Conservation (phyloP, 2,329 filamentous ascomycete genomes). For the Lojkania enalia region DNA sequence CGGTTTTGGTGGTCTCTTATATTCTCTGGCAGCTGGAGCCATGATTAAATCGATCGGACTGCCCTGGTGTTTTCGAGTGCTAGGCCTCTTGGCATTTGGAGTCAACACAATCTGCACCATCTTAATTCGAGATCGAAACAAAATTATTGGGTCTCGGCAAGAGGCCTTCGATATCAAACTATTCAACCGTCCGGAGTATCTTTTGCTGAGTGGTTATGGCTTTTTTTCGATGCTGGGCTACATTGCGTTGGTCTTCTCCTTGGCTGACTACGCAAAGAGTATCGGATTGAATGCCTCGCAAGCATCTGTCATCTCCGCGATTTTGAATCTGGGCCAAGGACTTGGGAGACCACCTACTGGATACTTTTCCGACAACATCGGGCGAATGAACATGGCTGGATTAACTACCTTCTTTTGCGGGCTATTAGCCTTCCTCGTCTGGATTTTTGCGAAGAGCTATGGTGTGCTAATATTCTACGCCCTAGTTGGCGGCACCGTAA, state of each 20-base stretch:
- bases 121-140: slow-evolving; percentile 72
- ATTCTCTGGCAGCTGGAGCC: slow-evolving; percentile 67
- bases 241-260: slow-evolving; percentile 73
- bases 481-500: slow-evolving; percentile 66
- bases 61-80: slow-evolving; percentile 67
- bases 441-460: slow-evolving; percentile 70
- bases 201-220: slow-evolving; percentile 68
- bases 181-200: slow-evolving; percentile 64
- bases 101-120: slow-evolving; percentile 67
- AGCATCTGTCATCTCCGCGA: slow-evolving; percentile 70
- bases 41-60: slow-evolving; percentile 69
- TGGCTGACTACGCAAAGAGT: slow-evolving; percentile 71
- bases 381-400: slow-evolving; percentile 72
- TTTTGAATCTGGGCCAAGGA: slow-evolving; percentile 69
- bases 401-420: slow-evolving; percentile 66
- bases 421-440: slow-evolving; percentile 69
- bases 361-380: slow-evolving; percentile 69
- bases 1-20: slow-evolving; percentile 73
- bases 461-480: slow-evolving; percentile 72
- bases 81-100: slow-evolving; percentile 65
- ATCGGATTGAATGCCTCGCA: slow-evolving; percentile 69
- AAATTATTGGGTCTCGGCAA: slow-evolving; percentile 68
- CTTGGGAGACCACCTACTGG: slow-evolving; percentile 73
- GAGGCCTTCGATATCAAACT: slow-evolving; percentile 66
- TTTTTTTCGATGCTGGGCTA: slow-evolving; percentile 75